Base-by-base conservation (phyloP, 106 monocot species). In the Xerophyta viscosa region DNA sequence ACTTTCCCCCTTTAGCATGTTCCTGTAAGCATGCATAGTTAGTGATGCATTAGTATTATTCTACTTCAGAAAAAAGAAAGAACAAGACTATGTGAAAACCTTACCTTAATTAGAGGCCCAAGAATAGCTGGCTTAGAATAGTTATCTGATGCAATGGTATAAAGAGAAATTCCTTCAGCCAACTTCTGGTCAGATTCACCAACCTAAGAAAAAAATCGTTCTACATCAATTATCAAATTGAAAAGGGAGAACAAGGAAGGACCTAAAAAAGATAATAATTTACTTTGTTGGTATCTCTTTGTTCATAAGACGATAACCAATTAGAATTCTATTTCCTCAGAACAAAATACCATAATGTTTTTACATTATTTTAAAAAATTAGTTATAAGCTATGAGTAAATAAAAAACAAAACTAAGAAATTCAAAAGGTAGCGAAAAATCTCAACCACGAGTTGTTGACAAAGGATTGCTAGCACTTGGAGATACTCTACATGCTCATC, bases 1-100 rank as follows among this genome's bases (percentile, higher is more conserved):
- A 86, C 71, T 98, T 98, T 60, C 96, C 96, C 19, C 89, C 96
- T 66, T 98, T 90, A 31, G 76, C 96, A 72, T 98, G 79, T 57
- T 90, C 96, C 96, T 98, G 52, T 12, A 44, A 29, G 28, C n/a
- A 25, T 18, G n/a, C 27, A 22, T 2, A 60, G 47, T 23, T 62
- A 31, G 19, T 60, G 27, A 25, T 27, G 6, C 26, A 30, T 44
- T 30, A 50, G 3, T 39, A 50, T 14, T 41, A 50, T 31, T 23
- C 28, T 8, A 52, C 13, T 12, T 27, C n/a, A 2, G 41, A 26
- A 45, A 29, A 25, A 64, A n/a, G 27, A 39, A 9, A 8, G 28
- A 20, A 10, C 39, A 21, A 29, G 31, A 19, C 3, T 39, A 39
- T 29, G 29, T 12, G 25, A 48, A 48, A 22, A 6, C 41, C 66